Evolutionary conservation across 768 basidiomycete species (phyloP).

Genomic region (Rhodosporidiobolus odoratus): DNA sequence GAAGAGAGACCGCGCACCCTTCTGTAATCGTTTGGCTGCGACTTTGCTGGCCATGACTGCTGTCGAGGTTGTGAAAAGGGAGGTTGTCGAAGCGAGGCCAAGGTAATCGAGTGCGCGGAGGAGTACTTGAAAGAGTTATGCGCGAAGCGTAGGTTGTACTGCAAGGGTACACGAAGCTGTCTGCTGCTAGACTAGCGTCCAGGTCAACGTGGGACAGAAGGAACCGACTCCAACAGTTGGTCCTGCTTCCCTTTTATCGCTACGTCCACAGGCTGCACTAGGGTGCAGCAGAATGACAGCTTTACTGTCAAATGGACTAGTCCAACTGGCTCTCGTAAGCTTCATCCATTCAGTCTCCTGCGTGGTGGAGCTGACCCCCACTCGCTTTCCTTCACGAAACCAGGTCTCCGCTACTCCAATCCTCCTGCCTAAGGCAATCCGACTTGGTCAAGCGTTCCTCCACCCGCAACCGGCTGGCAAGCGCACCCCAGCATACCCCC

Average conservation of each 20-base stretch:
- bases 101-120: not conserved
- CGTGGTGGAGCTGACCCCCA: not conserved
- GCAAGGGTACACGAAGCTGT: too few relatives aligned
- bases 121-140: too few relatives aligned
- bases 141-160: too few relatives aligned
- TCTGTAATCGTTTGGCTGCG: slow-evolving; percentile 53
- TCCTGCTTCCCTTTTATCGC: not conserved
- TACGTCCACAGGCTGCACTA: not conserved
- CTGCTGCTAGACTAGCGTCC: too few relatives aligned
- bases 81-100: too few relatives aligned
- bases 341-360: not conserved
- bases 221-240: not conserved
- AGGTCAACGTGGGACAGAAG: not conserved
- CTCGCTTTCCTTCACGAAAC: too few relatives aligned
- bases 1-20: slow-evolving; percentile 49
- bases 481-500: not conserved
- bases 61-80: too few relatives aligned
- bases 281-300: not conserved
- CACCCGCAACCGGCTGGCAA: slow-evolving; percentile 14
- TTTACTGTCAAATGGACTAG: not conserved
- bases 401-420: slow-evolving; percentile 21
- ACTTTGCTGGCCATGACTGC: slow-evolving; percentile 8
- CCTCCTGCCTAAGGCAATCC: slow-evolving; percentile 10
- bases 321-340: slow-evolving; percentile 12
- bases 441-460: not conserved